Evolutionary conservation across 2,329 filamentous ascomycete genomes (phyloP).

Genomic region (Pleoardoris graminearum): DNA sequence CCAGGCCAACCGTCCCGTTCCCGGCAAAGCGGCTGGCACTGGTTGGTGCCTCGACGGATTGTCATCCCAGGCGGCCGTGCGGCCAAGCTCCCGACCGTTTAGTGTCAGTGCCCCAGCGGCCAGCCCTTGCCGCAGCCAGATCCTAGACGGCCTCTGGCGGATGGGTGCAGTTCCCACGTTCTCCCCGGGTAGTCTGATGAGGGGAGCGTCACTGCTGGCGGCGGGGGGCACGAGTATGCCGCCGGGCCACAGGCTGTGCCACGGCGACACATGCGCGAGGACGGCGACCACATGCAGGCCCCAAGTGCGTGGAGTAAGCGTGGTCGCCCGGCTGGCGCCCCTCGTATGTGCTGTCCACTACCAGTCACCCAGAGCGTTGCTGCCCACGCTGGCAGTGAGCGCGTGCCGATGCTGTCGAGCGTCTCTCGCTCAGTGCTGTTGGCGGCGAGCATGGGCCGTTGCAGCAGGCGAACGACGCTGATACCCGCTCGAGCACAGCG

Average conservation of each 20-base stretch:
- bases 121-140: constrained; percentile 27
- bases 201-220: constrained; percentile 10
- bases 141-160: constrained; percentile 26
- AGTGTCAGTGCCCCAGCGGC: constrained; percentile 34
- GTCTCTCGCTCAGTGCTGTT: constrained; percentile 28
- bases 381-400: constrained; percentile 1
- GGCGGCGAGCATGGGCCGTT: constrained; percentile 31
- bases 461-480: constrained; percentile 7
- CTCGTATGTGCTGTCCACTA: constrained; percentile 2
- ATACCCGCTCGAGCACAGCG: constrained; percentile 2
- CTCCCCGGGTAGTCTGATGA: constrained; percentile 14
- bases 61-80: constrained; percentile 33
- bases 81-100: constrained; percentile 45
- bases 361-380: neutral
- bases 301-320: constrained; percentile 7
- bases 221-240: neutral
- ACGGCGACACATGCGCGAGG: neutral
- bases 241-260: neutral
- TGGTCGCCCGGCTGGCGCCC: constrained; percentile 4
- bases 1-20: constrained; percentile 37
- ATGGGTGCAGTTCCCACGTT: constrained; percentile 3
- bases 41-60: constrained; percentile 46
- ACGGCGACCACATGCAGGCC: constrained; percentile 5
- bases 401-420: constrained; percentile 17
- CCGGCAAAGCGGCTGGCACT: constrained; percentile 43